Conservation (phyloP, 2,329 filamentous ascomycete species). For the Neurospora sp. region DNA sequence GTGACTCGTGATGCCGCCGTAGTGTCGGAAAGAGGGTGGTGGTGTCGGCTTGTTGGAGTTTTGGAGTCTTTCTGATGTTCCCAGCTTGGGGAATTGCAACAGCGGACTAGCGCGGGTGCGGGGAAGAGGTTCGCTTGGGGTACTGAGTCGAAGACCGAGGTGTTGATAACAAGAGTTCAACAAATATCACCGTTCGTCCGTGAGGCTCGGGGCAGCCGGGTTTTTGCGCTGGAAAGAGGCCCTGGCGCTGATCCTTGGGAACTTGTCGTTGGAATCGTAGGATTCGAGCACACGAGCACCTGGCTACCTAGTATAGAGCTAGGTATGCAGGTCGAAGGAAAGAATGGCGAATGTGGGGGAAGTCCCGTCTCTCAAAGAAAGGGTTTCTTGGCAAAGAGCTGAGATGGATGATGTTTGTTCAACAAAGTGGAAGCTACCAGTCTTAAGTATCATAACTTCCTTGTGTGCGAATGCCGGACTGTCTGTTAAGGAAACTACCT, state of each 20-base stretch:
- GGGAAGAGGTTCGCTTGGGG: not conserved
- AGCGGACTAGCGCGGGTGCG: not conserved
- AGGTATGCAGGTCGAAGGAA: not conserved
- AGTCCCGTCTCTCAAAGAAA: not conserved
- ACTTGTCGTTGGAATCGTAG: not conserved
- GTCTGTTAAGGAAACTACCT: not conserved
- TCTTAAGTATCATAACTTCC: not conserved
- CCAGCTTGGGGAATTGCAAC: not conserved
- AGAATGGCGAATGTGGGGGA: not conserved
- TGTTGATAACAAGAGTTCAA: not conserved
- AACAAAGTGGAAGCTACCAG: not conserved
- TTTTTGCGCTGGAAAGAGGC: not conserved
- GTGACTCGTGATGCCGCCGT: not conserved
- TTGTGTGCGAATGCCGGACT: not conserved
- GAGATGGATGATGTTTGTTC: not conserved
- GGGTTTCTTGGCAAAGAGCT: not conserved
- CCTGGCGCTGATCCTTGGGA: not conserved
- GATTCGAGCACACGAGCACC: not conserved
- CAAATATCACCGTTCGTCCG: not conserved
- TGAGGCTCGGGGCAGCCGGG: not conserved
- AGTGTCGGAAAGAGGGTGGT: conserved; percentile 9
- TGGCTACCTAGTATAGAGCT: not conserved
- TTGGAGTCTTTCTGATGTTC: not conserved
- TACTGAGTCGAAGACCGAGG: not conserved
- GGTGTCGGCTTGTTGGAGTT: not conserved